Conservation (phyloP, 257 asterid genomes). For the Salvia miltiorrhiza region DNA sequence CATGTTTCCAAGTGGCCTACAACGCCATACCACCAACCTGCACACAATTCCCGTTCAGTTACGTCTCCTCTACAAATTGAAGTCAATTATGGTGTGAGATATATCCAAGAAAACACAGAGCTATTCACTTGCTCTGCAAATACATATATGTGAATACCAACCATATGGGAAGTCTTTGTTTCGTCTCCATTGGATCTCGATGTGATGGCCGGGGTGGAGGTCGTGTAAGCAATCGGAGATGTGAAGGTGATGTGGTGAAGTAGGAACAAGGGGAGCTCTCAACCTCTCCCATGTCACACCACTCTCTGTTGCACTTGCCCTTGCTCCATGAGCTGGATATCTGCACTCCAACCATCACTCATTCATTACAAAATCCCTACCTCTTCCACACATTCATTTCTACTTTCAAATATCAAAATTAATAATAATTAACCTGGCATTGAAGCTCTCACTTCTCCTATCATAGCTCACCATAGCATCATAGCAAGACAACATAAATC, state of each 20-base stretch:
- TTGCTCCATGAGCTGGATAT: conserved; percentile 83
- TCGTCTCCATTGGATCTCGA: conserved; percentile 94
- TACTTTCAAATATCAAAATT: too few species aligned
- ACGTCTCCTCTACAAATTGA: too few species aligned
- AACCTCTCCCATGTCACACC: conserved; percentile 84
- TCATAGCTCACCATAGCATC: conserved; percentile 72
- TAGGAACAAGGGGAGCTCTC: conserved; percentile 64
- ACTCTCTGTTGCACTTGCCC: conserved; percentile 57
- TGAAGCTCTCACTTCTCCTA: conserved; percentile 47
- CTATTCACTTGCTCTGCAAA: not conserved
- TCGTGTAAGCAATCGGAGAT: conserved; percentile 67
- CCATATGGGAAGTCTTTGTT: conserved; percentile 87
- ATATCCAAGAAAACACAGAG: not conserved
- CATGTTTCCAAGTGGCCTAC: conserved; percentile 92
- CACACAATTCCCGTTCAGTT: conserved; percentile 22
- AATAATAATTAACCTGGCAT: conserved; percentile 46
- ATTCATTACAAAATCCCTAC: not conserved
- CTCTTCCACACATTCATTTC: too few species aligned
- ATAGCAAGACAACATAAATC: conserved; percentile 69
- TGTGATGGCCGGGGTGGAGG: conserved; percentile 70
- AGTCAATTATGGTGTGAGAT: conserved; percentile 33
- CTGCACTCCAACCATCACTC: conserved; percentile 30
- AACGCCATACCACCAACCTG: conserved; percentile 98
- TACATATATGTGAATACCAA: conserved; percentile 12
- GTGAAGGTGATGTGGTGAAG: conserved; percentile 64